A percentile compares a stretch with the other conserved stretches of the same genome.
These are phyloP conservation scores for Trichoderma atroviride DNA, from an alignment of 2,329 filamentous ascomycete genomes.

Conservation along the genomic window DNA sequence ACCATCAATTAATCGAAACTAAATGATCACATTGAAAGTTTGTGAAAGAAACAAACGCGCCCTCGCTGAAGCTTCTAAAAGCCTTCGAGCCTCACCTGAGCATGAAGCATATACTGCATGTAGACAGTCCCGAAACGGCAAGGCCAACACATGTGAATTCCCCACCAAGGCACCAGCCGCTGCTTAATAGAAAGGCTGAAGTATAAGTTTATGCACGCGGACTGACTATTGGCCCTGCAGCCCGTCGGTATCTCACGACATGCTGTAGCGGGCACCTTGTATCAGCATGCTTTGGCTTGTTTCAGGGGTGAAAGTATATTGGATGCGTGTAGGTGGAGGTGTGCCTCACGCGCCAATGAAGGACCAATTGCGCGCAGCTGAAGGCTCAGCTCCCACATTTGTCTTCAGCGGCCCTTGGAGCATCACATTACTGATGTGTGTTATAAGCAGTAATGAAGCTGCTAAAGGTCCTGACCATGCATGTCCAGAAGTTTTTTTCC, in stretches of 20 bases:
- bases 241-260: neutral
- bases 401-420: neutral
- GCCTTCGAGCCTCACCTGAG: neutral
- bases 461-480: neutral
- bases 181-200: slow-evolving; percentile 10
- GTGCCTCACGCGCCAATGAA: neutral
- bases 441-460: neutral
- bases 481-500: neutral
- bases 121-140: neutral
- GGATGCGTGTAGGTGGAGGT: neutral
- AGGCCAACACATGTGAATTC: neutral
- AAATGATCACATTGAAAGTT: neutral
- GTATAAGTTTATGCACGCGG: neutral
- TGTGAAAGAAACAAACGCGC: neutral
- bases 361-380: neutral
- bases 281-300: neutral
- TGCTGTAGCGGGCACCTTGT: neutral
- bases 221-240: neutral
- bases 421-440: neutral
- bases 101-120: neutral
- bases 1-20: neutral
- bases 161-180: neutral
- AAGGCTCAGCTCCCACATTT: neutral
- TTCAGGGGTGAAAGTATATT: slow-evolving; percentile 13
- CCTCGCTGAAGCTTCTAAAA: neutral